Evolutionary conservation across 139 green algal species (phyloP).

Genomic region (Chlorella sorokiniana): DNA sequence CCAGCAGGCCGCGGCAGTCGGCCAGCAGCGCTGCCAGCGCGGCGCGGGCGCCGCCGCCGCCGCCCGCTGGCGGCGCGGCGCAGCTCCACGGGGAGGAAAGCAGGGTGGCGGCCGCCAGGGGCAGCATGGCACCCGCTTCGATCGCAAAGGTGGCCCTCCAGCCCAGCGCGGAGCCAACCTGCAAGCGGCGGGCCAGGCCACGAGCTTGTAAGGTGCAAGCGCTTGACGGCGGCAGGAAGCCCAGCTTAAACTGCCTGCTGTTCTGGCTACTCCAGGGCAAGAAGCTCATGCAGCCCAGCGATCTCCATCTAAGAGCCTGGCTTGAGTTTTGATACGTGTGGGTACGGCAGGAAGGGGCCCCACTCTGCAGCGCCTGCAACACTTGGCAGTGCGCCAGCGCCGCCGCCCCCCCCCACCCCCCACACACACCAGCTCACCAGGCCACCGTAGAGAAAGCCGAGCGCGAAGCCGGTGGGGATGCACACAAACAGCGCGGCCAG

Average conservation of each 20-base stretch:
- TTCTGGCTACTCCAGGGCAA: too few species aligned
- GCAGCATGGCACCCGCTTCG: slow-evolving; percentile 9
- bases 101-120: neutral
- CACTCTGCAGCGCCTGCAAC: too few species aligned
- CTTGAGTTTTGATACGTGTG: too few species aligned
- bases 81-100: slow-evolving; percentile 7
- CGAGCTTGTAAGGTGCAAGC: neutral
- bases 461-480: slow-evolving; percentile 22
- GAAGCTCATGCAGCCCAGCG: too few species aligned
- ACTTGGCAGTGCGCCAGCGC: neutral
- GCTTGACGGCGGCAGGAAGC: neutral
- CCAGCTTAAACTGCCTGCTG: neutral
- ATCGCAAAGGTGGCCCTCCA: slow-evolving; percentile 13
- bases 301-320: too few species aligned
- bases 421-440: neutral
- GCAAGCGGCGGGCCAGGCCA: neutral
- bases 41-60: neutral
- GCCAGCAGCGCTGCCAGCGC: neutral
- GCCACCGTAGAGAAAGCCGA: slow-evolving; percentile 22
- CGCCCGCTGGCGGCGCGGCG: neutral
- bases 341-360: too few species aligned
- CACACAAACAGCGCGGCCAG: slow-evolving; percentile 24
- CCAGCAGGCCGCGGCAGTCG: neutral
- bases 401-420: neutral
- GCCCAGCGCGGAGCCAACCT: slow-evolving; percentile 13